A percentile compares a stretch with the other conserved stretches of the same genome.
Conservation (phyloP, 371 early-diverging fungal species). For the Mortierella sp. region DNA sequence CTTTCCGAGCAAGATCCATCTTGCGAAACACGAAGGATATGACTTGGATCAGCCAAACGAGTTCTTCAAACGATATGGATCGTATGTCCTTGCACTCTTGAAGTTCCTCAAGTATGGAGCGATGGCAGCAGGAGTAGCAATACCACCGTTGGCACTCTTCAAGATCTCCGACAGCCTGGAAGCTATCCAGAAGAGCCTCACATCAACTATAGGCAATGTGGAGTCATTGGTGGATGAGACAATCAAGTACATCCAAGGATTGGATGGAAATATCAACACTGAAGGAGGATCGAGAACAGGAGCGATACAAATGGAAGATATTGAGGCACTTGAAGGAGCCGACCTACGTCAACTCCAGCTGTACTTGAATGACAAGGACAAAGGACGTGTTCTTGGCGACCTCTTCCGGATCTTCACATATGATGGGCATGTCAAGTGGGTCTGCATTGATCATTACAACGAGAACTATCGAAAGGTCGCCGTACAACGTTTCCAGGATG, state of each 20-base stretch:
- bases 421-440: constrained; percentile 19
- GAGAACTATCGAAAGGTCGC: background rate
- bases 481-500: background rate
- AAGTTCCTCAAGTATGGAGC: constrained; percentile 4
- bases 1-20: background rate
- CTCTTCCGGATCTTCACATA: constrained; percentile 10
- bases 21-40: constrained; percentile 12
- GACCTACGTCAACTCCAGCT: constrained; percentile 10
- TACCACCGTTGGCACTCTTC: constrained; percentile 3
- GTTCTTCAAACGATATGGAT: constrained; percentile 6
- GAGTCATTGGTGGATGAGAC: background rate
- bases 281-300: background rate
- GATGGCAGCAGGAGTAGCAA: background rate
- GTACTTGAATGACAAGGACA: constrained; percentile 4
- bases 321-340: constrained; percentile 11
- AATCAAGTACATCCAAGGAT: background rate
- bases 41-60: background rate
- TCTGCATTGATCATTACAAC: constrained; percentile 16
- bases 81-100: background rate
- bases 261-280: too few relatives aligned
- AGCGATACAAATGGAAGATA: background rate
- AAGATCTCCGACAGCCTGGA: constrained; percentile 7
- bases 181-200: constrained; percentile 2
- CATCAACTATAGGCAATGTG: background rate
- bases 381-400: constrained; percentile 10